These are phyloP conservation scores for Rhizopus stolonifer DNA, from an alignment of 371 early-diverging fungal species.

Conservation along the genomic window DNA sequence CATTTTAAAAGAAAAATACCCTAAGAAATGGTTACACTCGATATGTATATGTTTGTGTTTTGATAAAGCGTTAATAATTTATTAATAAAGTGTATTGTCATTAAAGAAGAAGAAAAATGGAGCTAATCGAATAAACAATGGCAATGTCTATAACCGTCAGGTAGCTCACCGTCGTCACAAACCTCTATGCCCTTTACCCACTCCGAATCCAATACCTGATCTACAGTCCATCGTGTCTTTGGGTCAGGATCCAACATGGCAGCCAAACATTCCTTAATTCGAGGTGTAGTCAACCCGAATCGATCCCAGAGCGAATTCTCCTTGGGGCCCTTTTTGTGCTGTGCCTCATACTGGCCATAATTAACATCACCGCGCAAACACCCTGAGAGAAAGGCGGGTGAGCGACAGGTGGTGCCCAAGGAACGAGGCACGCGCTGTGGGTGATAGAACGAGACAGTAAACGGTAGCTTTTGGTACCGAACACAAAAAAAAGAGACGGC, in stretches of 20 bases:
- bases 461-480: constrained; percentile 71
- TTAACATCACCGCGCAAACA: constrained; percentile 33
- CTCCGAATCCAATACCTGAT: constrained; percentile 39
- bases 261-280: constrained; percentile 30
- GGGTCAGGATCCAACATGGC: constrained; percentile 55
- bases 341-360: constrained; percentile 28
- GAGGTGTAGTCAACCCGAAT: not conserved
- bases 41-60: too few species aligned
- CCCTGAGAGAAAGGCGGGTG: constrained; percentile 36
- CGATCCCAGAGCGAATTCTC: constrained; percentile 27
- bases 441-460: constrained; percentile 56
- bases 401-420: constrained; percentile 47
- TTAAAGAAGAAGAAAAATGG: too few species aligned
- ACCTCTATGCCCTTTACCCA: constrained; percentile 43
- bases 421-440: constrained; percentile 43
- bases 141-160: constrained; percentile 44
- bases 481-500: constrained; percentile 84
- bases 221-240: constrained; percentile 44
- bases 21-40: too few species aligned
- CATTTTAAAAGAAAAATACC: too few species aligned
- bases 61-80: too few species aligned
- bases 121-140: constrained; percentile 12
- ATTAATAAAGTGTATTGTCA: too few species aligned
- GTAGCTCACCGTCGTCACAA: constrained; percentile 44
- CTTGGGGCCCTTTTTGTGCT: constrained; percentile 10